Percentiles rank a stretch among this genome's conserved stretches.
Evolutionary conservation across 805 yeast species (phyloP).

Genomic region (Myxozyma monticola): DNA sequence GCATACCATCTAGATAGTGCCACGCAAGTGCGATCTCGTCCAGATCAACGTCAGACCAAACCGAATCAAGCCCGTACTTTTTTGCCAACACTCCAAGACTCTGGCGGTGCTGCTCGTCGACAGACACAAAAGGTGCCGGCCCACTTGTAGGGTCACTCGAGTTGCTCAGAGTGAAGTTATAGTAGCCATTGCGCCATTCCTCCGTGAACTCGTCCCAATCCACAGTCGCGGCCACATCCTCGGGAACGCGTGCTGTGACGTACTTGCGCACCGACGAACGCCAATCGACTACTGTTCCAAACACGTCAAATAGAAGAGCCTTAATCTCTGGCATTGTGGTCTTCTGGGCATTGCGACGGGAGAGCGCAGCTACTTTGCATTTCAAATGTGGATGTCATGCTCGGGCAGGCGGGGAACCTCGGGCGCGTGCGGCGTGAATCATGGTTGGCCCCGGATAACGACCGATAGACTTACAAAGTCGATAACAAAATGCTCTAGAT

Average conservation of each 20-base stretch:
- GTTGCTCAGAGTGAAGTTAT: constrained; percentile 5
- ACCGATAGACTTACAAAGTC: no score
- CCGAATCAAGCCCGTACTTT: constrained; percentile 10
- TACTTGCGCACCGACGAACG: constrained; percentile 15
- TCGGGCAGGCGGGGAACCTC: no score
- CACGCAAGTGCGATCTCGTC: constrained; percentile 24
- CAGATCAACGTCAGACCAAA: constrained; percentile 13
- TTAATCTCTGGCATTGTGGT: constrained; percentile 13
- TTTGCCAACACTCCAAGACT: constrained; percentile 6
- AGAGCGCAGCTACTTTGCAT: no score
- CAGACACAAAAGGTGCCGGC: constrained; percentile 12
- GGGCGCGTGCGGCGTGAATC: no score
- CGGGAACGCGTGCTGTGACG: constrained; percentile 3
- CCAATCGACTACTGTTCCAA: constrained; percentile 31
- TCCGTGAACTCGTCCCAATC: constrained; percentile 20
- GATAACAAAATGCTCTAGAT: no score
- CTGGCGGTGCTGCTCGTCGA: constrained; percentile 18
- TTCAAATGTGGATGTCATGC: no score
- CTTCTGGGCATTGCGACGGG: no score
- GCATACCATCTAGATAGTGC: constrained; percentile 24
- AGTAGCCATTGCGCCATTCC: constrained; percentile 26
- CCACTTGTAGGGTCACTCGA: background rate
- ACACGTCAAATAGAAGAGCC: constrained; percentile 26
- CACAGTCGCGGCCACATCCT: constrained; percentile 1
- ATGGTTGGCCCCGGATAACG: no score